Percentiles rank a stretch among this genome's conserved stretches.
Conservation (phyloP, 345 rosid genomes). For the Eucalyptus camaldulensis region DNA sequence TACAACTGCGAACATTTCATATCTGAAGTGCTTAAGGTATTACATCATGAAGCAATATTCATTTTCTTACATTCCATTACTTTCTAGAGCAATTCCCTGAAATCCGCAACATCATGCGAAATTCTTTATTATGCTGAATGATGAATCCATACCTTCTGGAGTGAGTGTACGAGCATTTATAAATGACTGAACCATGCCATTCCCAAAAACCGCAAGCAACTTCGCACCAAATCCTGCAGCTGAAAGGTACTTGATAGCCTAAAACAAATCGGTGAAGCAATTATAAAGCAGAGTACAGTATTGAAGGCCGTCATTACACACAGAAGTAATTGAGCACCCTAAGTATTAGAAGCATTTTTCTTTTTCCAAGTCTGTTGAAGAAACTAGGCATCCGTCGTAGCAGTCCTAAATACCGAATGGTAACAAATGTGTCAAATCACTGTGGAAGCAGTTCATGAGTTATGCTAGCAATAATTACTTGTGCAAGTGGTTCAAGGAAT, state of each 20-base stretch:
- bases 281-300: not conserved
- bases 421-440: not conserved
- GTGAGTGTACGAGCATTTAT: constrained; percentile 73
- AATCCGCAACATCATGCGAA: not conserved
- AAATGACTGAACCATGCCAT: constrained; percentile 97
- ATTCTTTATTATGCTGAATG: not conserved
- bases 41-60: not conserved
- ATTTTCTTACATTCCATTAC: not conserved
- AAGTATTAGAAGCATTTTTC: not conserved
- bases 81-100: not conserved
- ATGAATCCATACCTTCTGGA: constrained; percentile 37
- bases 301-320: not conserved
- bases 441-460: not conserved
- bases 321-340: not conserved
- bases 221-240: constrained; percentile 98
- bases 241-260: constrained; percentile 94
- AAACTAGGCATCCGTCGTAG: not conserved
- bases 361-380: not conserved
- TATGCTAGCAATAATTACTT: not conserved
- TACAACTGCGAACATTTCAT: not conserved
- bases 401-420: not conserved
- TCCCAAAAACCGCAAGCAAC: constrained; percentile 80
- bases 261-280: constrained; percentile 9
- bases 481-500: not conserved
- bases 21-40: not conserved